A percentile compares a stretch with the other conserved stretches of the same genome.
Evolutionary conservation across 306 rosid species (phyloP).

Genomic region (Aeschynomene evenia): DNA sequence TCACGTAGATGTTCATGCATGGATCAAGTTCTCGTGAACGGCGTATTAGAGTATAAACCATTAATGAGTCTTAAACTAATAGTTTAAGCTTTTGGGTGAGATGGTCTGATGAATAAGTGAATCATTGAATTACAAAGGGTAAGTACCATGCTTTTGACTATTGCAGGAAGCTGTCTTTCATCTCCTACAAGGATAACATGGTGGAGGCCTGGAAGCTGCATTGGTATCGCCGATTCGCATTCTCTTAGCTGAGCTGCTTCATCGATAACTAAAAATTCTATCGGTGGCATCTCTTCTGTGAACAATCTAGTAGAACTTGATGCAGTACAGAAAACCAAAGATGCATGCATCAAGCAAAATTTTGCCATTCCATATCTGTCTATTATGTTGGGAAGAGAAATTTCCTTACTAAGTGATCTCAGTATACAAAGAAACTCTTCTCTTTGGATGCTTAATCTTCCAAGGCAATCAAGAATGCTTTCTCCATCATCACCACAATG

Average conservation of each 20-base stretch:
- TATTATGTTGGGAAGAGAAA: slow-evolving; percentile 3
- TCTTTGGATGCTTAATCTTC: neutral
- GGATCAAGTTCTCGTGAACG: too few species aligned
- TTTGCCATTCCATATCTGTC: neutral
- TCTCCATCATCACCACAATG: neutral
- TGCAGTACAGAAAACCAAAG: slow-evolving; percentile 56
- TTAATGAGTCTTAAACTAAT: too few species aligned
- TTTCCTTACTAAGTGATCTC: slow-evolving; percentile 24
- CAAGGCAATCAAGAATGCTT: neutral
- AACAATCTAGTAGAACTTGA: slow-evolving; percentile 40
- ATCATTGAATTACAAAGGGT: neutral
- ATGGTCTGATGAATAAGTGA: too few species aligned
- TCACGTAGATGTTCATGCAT: too few species aligned
- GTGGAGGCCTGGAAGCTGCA: slow-evolving; percentile 43
- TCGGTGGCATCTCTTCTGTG: neutral
- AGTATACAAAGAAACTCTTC: slow-evolving; percentile 15
- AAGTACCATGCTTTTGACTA: slow-evolving; percentile 57
- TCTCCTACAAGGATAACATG: slow-evolving; percentile 52
- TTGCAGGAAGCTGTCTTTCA: slow-evolving; percentile 54
- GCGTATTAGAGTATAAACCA: too few species aligned
- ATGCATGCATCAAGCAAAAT: slow-evolving; percentile 44
- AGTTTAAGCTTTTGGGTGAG: too few species aligned
- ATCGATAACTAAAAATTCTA: slow-evolving; percentile 48
- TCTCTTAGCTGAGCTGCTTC: slow-evolving; percentile 63
- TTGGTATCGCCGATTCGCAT: slow-evolving; percentile 57